These are phyloP conservation scores for Diaporthe citrichinensis DNA, from an alignment of 2,329 filamentous ascomycete species.

Conservation along the genomic window DNA sequence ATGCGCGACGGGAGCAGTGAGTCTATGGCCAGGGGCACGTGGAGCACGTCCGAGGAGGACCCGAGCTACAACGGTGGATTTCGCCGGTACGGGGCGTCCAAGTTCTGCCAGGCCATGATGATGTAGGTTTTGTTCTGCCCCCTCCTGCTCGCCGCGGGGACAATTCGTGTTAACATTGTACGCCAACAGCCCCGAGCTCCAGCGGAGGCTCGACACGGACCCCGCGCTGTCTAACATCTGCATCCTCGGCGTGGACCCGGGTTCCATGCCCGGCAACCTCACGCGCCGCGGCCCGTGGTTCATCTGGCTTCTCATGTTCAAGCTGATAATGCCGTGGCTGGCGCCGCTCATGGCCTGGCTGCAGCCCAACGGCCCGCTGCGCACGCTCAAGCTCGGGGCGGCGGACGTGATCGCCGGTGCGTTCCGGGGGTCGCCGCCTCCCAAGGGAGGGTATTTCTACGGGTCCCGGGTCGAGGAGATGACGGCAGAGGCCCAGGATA, in stretches of 20 bases:
- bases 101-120: slow-evolving; percentile 52
- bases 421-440: slow-evolving; percentile 1
- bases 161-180: not conserved
- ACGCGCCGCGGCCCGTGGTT: slow-evolving; percentile 43
- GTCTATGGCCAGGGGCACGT: slow-evolving; percentile 47
- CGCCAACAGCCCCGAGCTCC: slow-evolving; percentile 48
- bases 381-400: not conserved
- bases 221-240: slow-evolving; percentile 48
- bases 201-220: slow-evolving; percentile 47
- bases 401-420: slow-evolving; percentile 24
- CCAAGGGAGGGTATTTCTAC: slow-evolving; percentile 28
- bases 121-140: slow-evolving; percentile 43
- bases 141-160: no score
- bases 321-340: slow-evolving; percentile 14
- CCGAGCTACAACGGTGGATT: slow-evolving; percentile 42
- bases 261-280: slow-evolving; percentile 49
- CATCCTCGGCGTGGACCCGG: slow-evolving; percentile 53
- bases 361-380: slow-evolving; percentile 28
- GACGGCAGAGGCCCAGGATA: slow-evolving; percentile 28
- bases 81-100: slow-evolving; percentile 51
- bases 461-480: slow-evolving; percentile 3
- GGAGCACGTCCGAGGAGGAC: slow-evolving; percentile 46
- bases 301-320: slow-evolving; percentile 38
- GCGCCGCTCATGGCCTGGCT: slow-evolving; percentile 20
- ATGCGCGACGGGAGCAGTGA: slow-evolving; percentile 46